A percentile compares a stretch with the other conserved stretches of the same genome.
Evolutionary conservation across 2,329 filamentous ascomycete genomes (phyloP).

Genomic region (Fonsecaea pedrosoi): DNA sequence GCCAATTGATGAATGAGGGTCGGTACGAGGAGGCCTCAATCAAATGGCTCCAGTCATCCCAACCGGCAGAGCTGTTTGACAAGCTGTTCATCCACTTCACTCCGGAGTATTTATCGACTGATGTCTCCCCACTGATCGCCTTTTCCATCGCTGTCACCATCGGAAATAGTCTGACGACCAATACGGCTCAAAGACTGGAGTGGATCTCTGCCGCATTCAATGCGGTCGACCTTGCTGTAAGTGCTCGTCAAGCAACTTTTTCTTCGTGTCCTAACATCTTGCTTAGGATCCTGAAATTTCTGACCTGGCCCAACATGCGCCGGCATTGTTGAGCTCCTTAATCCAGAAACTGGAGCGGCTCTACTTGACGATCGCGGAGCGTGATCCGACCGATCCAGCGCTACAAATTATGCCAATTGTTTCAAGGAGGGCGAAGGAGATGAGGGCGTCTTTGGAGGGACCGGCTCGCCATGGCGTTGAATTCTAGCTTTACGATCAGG

Average conservation of each 20-base stretch:
- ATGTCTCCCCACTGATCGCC: slow-evolving; percentile 63
- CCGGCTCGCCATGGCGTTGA: slow-evolving; percentile 3
- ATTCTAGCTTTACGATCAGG: background rate
- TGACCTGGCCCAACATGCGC: slow-evolving; percentile 38
- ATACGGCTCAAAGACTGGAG: slow-evolving; percentile 60
- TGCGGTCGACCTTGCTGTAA: slow-evolving; percentile 61
- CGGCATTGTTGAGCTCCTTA: slow-evolving; percentile 46
- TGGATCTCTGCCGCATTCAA: slow-evolving; percentile 65
- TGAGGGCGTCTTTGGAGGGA: slow-evolving; percentile 29
- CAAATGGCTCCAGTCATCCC: slow-evolving; percentile 67
- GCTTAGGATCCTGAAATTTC: slow-evolving; percentile 40
- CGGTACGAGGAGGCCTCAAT: slow-evolving; percentile 55
- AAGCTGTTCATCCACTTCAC: slow-evolving; percentile 65
- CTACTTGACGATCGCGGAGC: slow-evolving; percentile 59
- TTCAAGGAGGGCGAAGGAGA: slow-evolving; percentile 50
- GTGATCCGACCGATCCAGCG: slow-evolving; percentile 58
- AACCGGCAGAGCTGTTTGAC: slow-evolving; percentile 67
- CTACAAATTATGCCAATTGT: slow-evolving; percentile 59
- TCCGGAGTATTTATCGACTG: slow-evolving; percentile 60
- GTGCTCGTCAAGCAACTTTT: slow-evolving; percentile 33
- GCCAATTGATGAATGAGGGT: slow-evolving; percentile 48
- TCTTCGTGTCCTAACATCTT: slow-evolving; percentile 21
- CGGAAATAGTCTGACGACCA: slow-evolving; percentile 61
- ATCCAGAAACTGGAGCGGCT: slow-evolving; percentile 62
- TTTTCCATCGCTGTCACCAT: slow-evolving; percentile 69